Evolutionary conservation across 257 asterid species (phyloP).

Genomic region (Vinca minor): DNA sequence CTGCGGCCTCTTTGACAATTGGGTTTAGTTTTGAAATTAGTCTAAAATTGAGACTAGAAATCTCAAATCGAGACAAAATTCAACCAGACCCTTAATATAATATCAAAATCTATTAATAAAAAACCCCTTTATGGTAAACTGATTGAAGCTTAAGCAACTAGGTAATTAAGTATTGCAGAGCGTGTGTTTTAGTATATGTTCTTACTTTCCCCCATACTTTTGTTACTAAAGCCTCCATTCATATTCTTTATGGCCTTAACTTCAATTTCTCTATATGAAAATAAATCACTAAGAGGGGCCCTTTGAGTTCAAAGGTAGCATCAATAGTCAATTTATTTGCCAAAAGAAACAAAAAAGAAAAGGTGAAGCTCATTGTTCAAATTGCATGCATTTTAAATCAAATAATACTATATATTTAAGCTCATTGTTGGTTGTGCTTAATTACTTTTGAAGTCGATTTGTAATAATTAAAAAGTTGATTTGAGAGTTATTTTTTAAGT

Average conservation of each 20-base stretch:
- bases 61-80: too few species aligned
- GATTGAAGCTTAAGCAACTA: too few species aligned
- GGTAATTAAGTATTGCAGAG: background rate
- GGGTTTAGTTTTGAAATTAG: too few species aligned
- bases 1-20: too few species aligned
- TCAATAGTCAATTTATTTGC: background rate
- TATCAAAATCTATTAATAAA: background rate
- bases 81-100: too few species aligned
- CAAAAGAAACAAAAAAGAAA: background rate
- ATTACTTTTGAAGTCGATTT: too few species aligned
- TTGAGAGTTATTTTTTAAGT: too few species aligned
- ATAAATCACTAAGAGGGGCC: background rate
- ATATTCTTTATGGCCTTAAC: background rate
- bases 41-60: too few species aligned
- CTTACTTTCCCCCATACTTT: background rate
- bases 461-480: too few species aligned
- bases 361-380: background rate
- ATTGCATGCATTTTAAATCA: background rate
- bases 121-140: background rate
- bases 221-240: background rate
- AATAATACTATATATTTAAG: background rate
- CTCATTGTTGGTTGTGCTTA: too few species aligned
- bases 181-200: background rate
- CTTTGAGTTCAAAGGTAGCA: background rate
- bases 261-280: background rate